Base-by-base conservation (phyloP, 2,329 filamentous ascomycete genomes). In the Cryoendolithus antarcticus region DNA sequence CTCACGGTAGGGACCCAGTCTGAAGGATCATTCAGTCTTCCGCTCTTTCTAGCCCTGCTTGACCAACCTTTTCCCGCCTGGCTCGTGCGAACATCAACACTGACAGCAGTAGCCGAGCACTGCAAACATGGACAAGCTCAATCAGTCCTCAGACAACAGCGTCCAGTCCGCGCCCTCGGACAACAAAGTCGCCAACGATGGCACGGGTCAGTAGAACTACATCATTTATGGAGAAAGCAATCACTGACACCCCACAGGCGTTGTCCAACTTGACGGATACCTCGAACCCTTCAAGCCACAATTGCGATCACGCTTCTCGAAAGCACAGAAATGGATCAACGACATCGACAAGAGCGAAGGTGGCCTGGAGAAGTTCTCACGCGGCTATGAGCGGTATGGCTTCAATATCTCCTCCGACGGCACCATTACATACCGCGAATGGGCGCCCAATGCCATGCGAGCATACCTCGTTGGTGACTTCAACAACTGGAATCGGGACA, bases 391-490 rank as follows among this genome's bases (percentile, higher is more conserved):
- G 56, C 80, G 72, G 46, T 94, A 83, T 56, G 91, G 91, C 40
- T 76, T 98, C 62, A 86, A 84, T 50, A 79, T 91, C 44, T 72
- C 80, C 56, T 67, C 75, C 39, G 78, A 93, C 54, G 85, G 85
- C 60, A 86, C 88, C 60, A 86, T 98, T 49, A 70, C 72, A 42
- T 98, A 98, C 63, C 75, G 86, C 51, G 91, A 98, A 72, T 98
- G 91, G 91, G 91, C 91, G 1, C 88, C 91, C 19, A 93, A 86
- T 67, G 89, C 86, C 38, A 69, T 76, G 31, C 72, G 82, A 54
- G 91, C 91, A 36, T 86, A 79, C 58, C 72, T 98, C 38, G 81
- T 93, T 51, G 91, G 91, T 45, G 91, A 96, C 52, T 98, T 96
- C 70, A 98, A 98, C 64, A 75, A 75, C 50, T 98, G 91, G 91